Percentiles rank a stretch among this genome's conserved stretches.
Conservation (phyloP, 352 stramenopile genomes). For the Phytophthora kernoviae region DNA sequence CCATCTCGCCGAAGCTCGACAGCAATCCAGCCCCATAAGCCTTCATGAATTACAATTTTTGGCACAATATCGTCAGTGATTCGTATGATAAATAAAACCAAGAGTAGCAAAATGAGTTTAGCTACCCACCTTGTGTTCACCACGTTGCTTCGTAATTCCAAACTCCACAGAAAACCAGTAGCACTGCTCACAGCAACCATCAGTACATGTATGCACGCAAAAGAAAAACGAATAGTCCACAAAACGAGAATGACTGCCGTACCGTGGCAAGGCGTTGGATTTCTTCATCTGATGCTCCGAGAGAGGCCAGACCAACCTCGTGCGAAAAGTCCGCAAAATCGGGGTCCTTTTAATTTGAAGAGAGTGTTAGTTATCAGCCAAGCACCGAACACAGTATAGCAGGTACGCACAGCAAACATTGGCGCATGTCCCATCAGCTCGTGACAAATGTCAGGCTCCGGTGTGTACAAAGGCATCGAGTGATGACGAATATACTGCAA, state of each 20-base stretch:
- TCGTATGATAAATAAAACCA: not conserved
- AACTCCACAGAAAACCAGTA: conserved; percentile 99
- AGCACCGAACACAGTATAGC: not conserved
- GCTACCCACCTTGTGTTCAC: conserved; percentile 87
- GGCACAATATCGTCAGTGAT: not conserved
- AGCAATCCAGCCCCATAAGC: conserved; percentile 96
- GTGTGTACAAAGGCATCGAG: conserved; percentile 96
- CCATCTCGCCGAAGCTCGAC: conserved; percentile 97
- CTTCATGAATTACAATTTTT: conserved; percentile 12
- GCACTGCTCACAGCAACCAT: conserved; percentile 51
- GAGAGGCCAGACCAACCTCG: conserved; percentile 96
- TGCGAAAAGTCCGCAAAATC: conserved; percentile 98
- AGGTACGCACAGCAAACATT: conserved; percentile 91
- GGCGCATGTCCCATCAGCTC: conserved; percentile 96
- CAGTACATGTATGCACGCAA: conserved; percentile 2
- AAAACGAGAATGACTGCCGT: too few relatives aligned
- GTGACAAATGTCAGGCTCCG: conserved; percentile 98
- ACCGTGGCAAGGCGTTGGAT: conserved; percentile 93
- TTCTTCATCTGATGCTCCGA: conserved; percentile 96
- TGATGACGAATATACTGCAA: conserved; percentile 94
- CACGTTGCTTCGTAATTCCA: conserved; percentile 93
- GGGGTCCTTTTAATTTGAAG: conserved; percentile 67
- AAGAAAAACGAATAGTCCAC: not conserved
- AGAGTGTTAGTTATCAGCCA: conserved; percentile 1
- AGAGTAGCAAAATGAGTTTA: not conserved